Base-by-base conservation (phyloP, 495 filamentous ascomycete species). In the Neurospora sp. region DNA sequence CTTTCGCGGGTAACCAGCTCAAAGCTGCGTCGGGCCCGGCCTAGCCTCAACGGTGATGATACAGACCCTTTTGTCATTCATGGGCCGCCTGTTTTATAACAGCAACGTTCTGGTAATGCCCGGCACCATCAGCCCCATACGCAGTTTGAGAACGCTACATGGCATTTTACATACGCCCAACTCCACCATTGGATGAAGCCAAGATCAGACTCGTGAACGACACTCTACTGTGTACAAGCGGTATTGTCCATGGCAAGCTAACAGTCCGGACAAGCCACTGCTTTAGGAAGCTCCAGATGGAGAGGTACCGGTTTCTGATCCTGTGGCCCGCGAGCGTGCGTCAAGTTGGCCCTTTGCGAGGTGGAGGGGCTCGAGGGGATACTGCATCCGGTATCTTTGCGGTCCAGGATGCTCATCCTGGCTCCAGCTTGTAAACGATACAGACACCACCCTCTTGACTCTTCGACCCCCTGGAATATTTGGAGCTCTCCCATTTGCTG, bases 1-100 rank as follows among this genome's bases (percentile, higher is more conserved):
- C 74, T 31, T 78, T 73, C 79, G 79, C 78, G 75, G 76, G 76
- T 77, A 77, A 73, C 75, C 74, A 73, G 70, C 73, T 75, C 73
- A 68, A 73, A 74, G 61, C 72, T 79, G 74, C 72, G 22, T 71
- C 41, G 53, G 40, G 59, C 39, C 40, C 18, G 72, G 76, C 73
- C 73, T 70, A 70, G 75, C 61, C 79, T 72, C 73, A 80, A 80
- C 77, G 79, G 76, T 73, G 53, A 70, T 77, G 76, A 75, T 73
- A 73, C 71, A 70, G 53, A 40, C 27, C 66, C 16, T 70, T 74
- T 69, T 68, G 59, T 72, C 44, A 71, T 48, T 71, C 61, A 70
- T 75, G 61, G n/a, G 8, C 68, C 39, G 18, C 44, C 35, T 16
- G 31, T 22, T 68, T 59, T 61, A 61, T 61, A 61, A 22, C 20